A percentile compares a stretch with the other conserved stretches of the same genome.
Evolutionary conservation across 2,329 filamentous ascomycete species (phyloP).

Genomic region (Didymella sp.): DNA sequence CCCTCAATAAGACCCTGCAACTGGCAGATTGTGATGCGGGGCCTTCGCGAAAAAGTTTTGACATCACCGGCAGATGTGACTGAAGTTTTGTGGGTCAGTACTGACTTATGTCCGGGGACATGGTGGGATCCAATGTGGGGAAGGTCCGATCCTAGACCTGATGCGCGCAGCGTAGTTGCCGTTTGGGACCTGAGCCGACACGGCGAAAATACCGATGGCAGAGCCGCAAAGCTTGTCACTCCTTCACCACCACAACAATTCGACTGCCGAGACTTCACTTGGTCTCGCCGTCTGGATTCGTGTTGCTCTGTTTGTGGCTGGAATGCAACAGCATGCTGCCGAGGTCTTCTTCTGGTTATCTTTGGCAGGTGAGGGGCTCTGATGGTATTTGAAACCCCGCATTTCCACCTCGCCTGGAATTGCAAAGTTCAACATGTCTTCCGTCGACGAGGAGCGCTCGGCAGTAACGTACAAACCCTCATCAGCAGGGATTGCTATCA

Average conservation of each 20-base stretch:
- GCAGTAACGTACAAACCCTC: constrained; percentile 29
- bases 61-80: not conserved
- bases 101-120: not conserved
- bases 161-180: not conserved
- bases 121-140: not conserved
- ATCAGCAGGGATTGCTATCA: constrained; percentile 58
- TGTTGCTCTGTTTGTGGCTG: not conserved
- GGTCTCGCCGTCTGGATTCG: not conserved
- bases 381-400: not conserved
- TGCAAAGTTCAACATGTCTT: not conserved
- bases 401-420: not conserved
- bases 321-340: not conserved
- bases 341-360: not conserved
- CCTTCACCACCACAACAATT: not conserved
- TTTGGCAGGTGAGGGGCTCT: not conserved
- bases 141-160: not conserved
- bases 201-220: not conserved
- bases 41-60: not conserved
- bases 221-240: constrained; percentile 6
- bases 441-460: constrained; percentile 9
- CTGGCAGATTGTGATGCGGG: not conserved
- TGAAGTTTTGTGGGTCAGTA: not conserved
- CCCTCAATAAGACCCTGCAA: not conserved
- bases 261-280: not conserved
- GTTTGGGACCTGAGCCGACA: not conserved